Evolutionary conservation across 148 eudicot species (phyloP).

Genomic region (Rhododendron henanense): DNA sequence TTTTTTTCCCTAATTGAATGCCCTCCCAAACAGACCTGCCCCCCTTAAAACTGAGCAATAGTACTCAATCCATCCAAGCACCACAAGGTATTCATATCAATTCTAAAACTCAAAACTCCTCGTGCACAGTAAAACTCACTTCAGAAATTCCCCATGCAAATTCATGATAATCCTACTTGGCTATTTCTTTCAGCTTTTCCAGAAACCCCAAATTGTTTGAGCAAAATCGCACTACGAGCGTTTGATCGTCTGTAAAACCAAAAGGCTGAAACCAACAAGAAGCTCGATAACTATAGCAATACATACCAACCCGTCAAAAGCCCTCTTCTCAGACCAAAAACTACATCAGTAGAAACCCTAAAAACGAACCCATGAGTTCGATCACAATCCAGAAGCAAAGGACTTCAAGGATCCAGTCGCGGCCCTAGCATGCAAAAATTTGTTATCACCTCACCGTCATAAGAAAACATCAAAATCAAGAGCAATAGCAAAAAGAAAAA

Average conservation of each 20-base stretch:
- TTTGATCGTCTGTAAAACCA: not conserved
- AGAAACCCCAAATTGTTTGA: not conserved
- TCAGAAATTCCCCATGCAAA: not conserved
- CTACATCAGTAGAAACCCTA: conserved; percentile 1
- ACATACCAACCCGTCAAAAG: not conserved
- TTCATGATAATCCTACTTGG: not conserved
- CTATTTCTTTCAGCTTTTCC: not conserved
- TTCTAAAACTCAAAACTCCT: not conserved
- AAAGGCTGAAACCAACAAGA: not conserved
- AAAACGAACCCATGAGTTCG: not conserved
- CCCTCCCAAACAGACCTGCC: conserved; percentile 3
- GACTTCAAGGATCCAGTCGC: not conserved
- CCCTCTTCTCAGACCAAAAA: not conserved
- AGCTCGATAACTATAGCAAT: not conserved
- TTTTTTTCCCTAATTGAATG: not conserved
- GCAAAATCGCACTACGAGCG: not conserved
- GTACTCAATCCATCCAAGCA: not conserved
- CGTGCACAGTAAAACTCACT: not conserved
- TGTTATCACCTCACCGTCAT: not conserved
- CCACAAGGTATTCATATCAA: not conserved
- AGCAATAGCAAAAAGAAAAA: not conserved
- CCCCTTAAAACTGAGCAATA: not conserved
- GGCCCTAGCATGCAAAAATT: not conserved
- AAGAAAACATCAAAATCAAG: not conserved
- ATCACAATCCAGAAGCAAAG: not conserved